Percentiles rank a stretch among this genome's conserved stretches.
Evolutionary conservation across 306 rosid species (phyloP).

Genomic region (Luffa aegyptiaca): DNA sequence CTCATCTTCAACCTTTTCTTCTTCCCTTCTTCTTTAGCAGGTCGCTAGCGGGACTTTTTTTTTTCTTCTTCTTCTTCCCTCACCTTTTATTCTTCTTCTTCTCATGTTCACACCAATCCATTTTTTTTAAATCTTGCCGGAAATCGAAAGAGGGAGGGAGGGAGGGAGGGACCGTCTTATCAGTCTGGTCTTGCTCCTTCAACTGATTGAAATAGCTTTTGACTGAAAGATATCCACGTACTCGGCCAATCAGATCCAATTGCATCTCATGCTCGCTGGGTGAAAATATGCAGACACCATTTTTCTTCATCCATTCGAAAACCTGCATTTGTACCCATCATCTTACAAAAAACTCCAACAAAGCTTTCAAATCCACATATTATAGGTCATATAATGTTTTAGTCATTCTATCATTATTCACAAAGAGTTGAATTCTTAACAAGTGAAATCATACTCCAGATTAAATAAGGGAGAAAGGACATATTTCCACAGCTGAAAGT

Average conservation of each 20-base stretch:
- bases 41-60: too few relatives aligned
- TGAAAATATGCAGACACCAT: constrained; percentile 61
- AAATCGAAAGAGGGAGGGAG: too few relatives aligned
- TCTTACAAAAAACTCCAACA: background rate
- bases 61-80: too few relatives aligned
- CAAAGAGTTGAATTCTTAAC: background rate
- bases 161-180: too few relatives aligned
- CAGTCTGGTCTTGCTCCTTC: constrained; percentile 41
- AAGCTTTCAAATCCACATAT: background rate
- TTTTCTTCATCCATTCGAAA: constrained; percentile 76
- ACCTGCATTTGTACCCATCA: constrained; percentile 30
- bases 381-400: background rate
- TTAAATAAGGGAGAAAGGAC: background rate
- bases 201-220: constrained; percentile 53
- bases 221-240: constrained; percentile 41
- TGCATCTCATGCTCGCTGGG: constrained; percentile 64
- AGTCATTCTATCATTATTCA: background rate
- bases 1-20: too few relatives aligned
- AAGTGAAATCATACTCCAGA: background rate
- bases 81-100: too few relatives aligned
- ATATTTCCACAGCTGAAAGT: background rate
- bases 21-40: too few relatives aligned
- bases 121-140: too few relatives aligned
- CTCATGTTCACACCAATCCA: too few relatives aligned
- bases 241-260: constrained; percentile 69